These are phyloP conservation scores for Sporothrix humicola DNA, from an alignment of 2,329 filamentous ascomycete species.

Conservation along the genomic window DNA sequence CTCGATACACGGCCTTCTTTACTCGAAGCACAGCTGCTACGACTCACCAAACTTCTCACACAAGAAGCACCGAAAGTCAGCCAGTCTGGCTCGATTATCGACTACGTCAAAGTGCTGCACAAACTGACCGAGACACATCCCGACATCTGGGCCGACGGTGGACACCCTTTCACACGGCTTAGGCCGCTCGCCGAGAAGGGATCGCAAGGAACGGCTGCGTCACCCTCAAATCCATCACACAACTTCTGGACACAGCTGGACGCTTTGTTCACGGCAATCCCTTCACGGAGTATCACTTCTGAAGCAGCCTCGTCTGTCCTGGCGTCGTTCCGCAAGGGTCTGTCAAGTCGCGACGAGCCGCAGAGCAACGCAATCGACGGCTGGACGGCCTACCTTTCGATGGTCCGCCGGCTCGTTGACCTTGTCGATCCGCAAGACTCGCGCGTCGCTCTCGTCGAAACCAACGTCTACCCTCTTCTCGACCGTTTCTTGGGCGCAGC, in stretches of 20 bases:
- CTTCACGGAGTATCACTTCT: slow-evolving; percentile 50
- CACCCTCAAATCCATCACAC: slow-evolving; percentile 46
- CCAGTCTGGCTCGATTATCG: slow-evolving; percentile 75
- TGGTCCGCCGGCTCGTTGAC: slow-evolving; percentile 60
- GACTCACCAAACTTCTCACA: slow-evolving; percentile 66
- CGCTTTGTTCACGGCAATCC: slow-evolving; percentile 66
- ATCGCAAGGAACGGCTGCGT: slow-evolving; percentile 70
- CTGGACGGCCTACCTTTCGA: slow-evolving; percentile 76
- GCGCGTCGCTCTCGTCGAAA: slow-evolving; percentile 52
- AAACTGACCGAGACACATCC: slow-evolving; percentile 69
- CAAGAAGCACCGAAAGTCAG: slow-evolving; percentile 73
- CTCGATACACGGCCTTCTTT: slow-evolving; percentile 55
- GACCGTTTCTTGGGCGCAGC: slow-evolving; percentile 59
- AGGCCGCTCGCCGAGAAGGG: slow-evolving; percentile 79
- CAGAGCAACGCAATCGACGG: slow-evolving; percentile 69
- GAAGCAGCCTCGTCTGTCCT: slow-evolving; percentile 67
- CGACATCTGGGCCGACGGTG: slow-evolving; percentile 72
- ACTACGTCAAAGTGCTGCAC: slow-evolving; percentile 71
- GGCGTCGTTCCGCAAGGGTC: slow-evolving; percentile 70
- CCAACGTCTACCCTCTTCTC: slow-evolving; percentile 60
- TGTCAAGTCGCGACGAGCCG: slow-evolving; percentile 76
- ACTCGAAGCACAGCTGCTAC: slow-evolving; percentile 56
- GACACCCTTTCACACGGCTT: slow-evolving; percentile 62
- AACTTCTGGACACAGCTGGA: slow-evolving; percentile 75
- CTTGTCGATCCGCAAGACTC: slow-evolving; percentile 54